Evolutionary conservation across 2,329 filamentous ascomycete species (phyloP), one percentile per base, ranked within the genome.

Genomic region (Hymenoscyphus scutula): DNA sequence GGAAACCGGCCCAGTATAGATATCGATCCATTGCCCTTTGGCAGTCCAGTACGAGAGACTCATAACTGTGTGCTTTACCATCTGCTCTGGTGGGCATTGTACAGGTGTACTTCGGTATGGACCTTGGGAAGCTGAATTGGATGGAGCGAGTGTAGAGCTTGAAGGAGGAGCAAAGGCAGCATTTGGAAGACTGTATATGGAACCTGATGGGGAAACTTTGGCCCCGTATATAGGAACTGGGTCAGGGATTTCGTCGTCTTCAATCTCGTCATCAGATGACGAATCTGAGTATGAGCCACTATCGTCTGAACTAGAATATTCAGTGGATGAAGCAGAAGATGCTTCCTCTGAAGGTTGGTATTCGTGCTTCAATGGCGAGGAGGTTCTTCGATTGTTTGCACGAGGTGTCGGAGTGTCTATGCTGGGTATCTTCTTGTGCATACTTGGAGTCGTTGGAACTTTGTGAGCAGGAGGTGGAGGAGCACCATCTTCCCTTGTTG

Each of bases 361-460:
- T 77, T 99, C 94, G 73, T 98, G 94, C 78, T 99, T 99, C 57
- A 99, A 80, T 0, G 95, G 95, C 1, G 95, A 99, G 0, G 95
- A 98, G 1, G 87, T 89, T 19, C 92, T 86, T 53, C 93, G 86
- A 72, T 89, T 84, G 25, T 60, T 70, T 8, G 54, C 61, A 51
- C 65, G 67, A n/a, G 70, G 65, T 5, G 67, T 68, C 7, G 68
- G 64, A 8, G 64, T 65, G 7, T 73, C 71, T 32, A 73, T 63
- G 10, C 67, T 56, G 34, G 69, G 66, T 19, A 63, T 53, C 4
- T 64, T 70, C 73, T 77, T 73, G 65, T 78, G 71, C 61, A 76
- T 69, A 69, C 75, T 69, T 78, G 87, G 71, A 72, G 79, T 72
- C 74, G 87, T 70, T 29, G 71, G 70, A n/a, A 70, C 69, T 54